phyloP scores from a whole-genome alignment of 352 stramenopile genomes.

The Phytophthora rubi region DNA sequence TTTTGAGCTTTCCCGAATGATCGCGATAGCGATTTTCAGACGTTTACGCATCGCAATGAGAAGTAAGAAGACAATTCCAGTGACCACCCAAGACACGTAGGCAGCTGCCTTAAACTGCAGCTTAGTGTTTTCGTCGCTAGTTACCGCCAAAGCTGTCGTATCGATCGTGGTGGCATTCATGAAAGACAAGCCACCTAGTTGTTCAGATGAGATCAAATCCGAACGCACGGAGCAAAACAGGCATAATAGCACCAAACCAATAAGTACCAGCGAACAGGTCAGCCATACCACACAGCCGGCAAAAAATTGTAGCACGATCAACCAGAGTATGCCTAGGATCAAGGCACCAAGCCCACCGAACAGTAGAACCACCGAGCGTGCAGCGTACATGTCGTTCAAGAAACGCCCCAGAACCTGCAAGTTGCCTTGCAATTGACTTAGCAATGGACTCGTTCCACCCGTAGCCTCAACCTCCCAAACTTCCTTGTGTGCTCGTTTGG shows the following conservation, averaged over 20 bases:
- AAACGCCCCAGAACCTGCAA: conserved; percentile 68
- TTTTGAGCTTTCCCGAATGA: conserved; percentile 74
- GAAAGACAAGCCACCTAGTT: conserved; percentile 48
- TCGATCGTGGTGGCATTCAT: conserved; percentile 48
- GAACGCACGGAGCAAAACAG: conserved; percentile 78
- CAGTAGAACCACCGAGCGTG: conserved; percentile 61
- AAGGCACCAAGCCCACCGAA: conserved; percentile 61
- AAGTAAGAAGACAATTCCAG: conserved; percentile 56
- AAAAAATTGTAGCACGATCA: conserved; percentile 82
- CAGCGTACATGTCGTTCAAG: conserved; percentile 76
- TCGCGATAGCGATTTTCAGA: conserved; percentile 70
- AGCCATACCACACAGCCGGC: conserved; percentile 82
- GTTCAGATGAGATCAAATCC: conserved; percentile 58
- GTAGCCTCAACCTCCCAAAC: conserved; percentile 66
- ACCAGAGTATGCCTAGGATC: conserved; percentile 68
- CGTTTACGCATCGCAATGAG: conserved; percentile 75
- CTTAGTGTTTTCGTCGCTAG: conserved; percentile 44
- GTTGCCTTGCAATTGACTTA: conserved; percentile 73
- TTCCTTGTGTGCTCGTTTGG: conserved; percentile 70
- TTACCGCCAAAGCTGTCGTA: conserved; percentile 29
- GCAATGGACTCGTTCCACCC: conserved; percentile 57
- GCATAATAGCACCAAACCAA: conserved; percentile 70
- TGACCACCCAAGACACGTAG: conserved; percentile 65
- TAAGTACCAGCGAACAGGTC: conserved; percentile 69
- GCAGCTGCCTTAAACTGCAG: conserved; percentile 71